Conservation (phyloP, 257 asterid genomes). For the Solanum chiquidenum region DNA sequence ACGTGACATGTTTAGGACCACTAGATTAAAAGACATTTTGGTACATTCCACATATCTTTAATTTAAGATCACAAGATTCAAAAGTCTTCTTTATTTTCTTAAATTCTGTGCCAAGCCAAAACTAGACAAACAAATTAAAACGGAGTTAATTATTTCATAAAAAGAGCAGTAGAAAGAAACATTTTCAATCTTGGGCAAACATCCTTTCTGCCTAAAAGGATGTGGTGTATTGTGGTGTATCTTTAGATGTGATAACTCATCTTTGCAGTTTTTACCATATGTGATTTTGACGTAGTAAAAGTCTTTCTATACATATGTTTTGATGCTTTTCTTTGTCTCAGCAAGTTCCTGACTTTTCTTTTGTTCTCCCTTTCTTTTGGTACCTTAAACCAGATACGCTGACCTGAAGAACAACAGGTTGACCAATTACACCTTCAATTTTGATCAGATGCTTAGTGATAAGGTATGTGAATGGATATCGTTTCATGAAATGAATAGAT, state of each 20-base stretch:
- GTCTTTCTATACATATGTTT: neutral
- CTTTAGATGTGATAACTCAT: neutral
- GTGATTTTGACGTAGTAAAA: neutral
- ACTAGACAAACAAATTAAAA: neutral
- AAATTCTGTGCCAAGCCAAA: neutral
- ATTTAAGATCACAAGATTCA: neutral
- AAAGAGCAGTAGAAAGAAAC: neutral
- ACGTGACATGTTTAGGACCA: neutral
- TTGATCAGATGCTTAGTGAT: slow-evolving; percentile 92
- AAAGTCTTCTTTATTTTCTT: neutral
- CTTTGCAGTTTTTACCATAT: neutral
- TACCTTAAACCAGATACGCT: slow-evolving; percentile 55
- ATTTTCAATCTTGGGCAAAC: neutral
- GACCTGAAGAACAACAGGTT: slow-evolving; percentile 88
- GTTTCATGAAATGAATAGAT: neutral
- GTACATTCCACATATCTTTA: neutral
- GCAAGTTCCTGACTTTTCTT: neutral
- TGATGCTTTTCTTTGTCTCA: neutral
- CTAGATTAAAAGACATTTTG: neutral
- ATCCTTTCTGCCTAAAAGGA: neutral
- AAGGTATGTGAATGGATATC: slow-evolving; percentile 36
- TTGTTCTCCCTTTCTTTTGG: neutral
- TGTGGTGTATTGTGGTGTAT: neutral
- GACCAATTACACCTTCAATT: slow-evolving; percentile 81
- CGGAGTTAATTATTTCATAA: neutral